These are phyloP conservation scores for Gynochthodes officinalis DNA, from an alignment of 257 asterid genomes.

Conservation along the genomic window DNA sequence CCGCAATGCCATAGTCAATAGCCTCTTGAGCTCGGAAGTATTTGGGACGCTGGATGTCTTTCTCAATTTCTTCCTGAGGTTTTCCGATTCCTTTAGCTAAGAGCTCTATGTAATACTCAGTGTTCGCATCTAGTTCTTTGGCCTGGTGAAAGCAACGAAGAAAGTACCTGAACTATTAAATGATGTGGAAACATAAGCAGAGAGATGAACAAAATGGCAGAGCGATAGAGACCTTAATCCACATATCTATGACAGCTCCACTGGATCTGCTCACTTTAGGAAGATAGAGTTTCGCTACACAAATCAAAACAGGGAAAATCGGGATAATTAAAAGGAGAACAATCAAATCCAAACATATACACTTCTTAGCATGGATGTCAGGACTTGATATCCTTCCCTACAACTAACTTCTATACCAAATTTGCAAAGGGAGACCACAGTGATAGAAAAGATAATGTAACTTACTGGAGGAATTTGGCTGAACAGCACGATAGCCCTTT, in stretches of 20 bases:
- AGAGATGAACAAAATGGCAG: background rate
- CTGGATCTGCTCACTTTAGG: constrained; percentile 71
- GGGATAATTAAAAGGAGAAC: background rate
- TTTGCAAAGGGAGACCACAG: constrained; percentile 3
- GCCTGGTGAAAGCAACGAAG: constrained; percentile 45
- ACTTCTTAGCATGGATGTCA: background rate
- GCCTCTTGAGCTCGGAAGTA: constrained; percentile 71
- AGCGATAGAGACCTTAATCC: constrained; percentile 66
- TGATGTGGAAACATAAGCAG: background rate
- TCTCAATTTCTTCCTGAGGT: constrained; percentile 76
- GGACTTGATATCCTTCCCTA: background rate
- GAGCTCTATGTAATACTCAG: constrained; percentile 65
- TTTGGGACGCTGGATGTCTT: constrained; percentile 71
- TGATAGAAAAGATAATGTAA: constrained; percentile 8
- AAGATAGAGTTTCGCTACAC: constrained; percentile 82
- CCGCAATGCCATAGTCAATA: constrained; percentile 83
- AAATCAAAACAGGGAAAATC: constrained; percentile 14
- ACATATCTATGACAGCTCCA: constrained; percentile 83
- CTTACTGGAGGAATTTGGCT: constrained; percentile 79
- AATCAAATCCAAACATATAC: background rate
- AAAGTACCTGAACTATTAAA: constrained; percentile 3
- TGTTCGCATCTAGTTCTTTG: constrained; percentile 70
- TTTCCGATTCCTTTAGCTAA: constrained; percentile 78
- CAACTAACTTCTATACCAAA: background rate
- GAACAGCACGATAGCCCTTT: constrained; percentile 76